These are phyloP conservation scores for Leccinum uliginosum DNA, from an alignment of 768 basidiomycete genomes.

Conservation along the genomic window DNA sequence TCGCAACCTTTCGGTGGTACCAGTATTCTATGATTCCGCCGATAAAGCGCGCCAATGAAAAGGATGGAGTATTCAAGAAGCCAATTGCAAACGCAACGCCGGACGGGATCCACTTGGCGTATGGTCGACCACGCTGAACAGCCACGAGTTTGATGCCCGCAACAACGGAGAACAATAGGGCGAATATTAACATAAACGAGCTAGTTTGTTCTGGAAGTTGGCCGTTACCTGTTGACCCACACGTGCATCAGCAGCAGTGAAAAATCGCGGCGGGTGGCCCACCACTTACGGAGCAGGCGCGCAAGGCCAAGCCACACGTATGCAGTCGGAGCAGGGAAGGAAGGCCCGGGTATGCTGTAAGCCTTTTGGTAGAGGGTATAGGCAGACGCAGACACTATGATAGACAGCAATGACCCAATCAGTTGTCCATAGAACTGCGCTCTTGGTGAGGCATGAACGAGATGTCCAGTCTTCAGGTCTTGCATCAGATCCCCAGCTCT, in stretches of 20 bases:
- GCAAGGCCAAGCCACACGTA: constrained; percentile 88
- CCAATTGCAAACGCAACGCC: constrained; percentile 95
- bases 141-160: constrained; percentile 66
- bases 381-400: constrained; percentile 84
- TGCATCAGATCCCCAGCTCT: constrained; percentile 99
- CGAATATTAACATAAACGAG: constrained; percentile 78
- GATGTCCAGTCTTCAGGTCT: constrained; percentile 94
- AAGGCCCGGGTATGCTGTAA: constrained; percentile 86
- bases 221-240: constrained; percentile 59
- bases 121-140: constrained; percentile 42
- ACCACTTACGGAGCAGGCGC: constrained; percentile 62
- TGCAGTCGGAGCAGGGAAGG: constrained; percentile 94
- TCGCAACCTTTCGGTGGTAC: constrained; percentile 52
- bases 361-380: constrained; percentile 84
- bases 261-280: background rate
- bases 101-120: constrained; percentile 81
- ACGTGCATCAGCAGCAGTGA: constrained; percentile 1
- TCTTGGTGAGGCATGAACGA: constrained; percentile 86
- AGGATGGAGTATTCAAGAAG: constrained; percentile 93
- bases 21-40: constrained; percentile 80
- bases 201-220: constrained; percentile 72
- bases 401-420: constrained; percentile 84
- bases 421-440: constrained; percentile 94
- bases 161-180: constrained; percentile 61
- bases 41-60: constrained; percentile 85